Percentiles rank a stretch among this genome's conserved stretches.
Conservation (phyloP, 257 asterid genomes). For the Solanum chiquidenum region DNA sequence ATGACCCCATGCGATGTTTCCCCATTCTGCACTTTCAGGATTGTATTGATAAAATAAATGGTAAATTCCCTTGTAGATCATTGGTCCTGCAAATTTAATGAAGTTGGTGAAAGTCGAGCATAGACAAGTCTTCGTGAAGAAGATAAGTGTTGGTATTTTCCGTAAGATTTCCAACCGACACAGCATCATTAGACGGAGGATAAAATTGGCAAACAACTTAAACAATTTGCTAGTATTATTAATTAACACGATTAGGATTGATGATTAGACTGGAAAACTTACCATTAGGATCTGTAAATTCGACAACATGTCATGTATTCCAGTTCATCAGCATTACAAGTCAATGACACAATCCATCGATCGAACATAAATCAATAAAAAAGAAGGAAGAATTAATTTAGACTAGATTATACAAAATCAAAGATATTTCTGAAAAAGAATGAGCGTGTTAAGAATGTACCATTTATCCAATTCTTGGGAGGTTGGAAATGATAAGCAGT, state of each 20-base stretch:
- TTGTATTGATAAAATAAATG: constrained; percentile 2
- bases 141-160: no score
- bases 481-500: constrained; percentile 31
- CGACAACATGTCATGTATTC: not conserved
- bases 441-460: not conserved
- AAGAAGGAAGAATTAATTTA: not conserved
- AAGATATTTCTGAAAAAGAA: not conserved
- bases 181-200: not conserved
- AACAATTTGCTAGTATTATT: not conserved
- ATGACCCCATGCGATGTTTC: constrained; percentile 22
- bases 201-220: not conserved
- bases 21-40: constrained; percentile 38
- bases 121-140: no score
- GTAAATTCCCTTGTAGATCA: constrained; percentile 18
- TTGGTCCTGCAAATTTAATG: constrained; percentile 17
- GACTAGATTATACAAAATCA: not conserved
- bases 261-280: not conserved
- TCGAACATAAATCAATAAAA: not conserved
- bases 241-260: not conserved
- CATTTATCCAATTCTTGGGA: constrained; percentile 29
- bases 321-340: not conserved
- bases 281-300: constrained; percentile 64
- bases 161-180: no score
- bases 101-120: no score
- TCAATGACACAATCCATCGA: not conserved